Percentiles rank a stretch among this genome's conserved stretches.
Evolutionary conservation across 805 yeast genomes (phyloP).

Genomic region (Kazachstania bromeliacearum): DNA sequence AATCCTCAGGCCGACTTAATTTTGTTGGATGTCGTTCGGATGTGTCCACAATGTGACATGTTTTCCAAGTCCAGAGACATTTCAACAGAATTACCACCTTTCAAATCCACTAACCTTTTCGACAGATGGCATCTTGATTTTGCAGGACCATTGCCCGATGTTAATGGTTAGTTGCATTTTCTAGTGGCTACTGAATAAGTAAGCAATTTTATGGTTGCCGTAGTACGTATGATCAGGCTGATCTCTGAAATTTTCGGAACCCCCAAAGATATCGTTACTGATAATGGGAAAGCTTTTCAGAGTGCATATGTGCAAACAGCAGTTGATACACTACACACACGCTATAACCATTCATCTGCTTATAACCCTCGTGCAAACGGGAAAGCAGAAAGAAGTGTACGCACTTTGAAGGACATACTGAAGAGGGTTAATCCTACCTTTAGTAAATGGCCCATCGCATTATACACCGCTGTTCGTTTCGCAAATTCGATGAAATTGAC

Average conservation of each 20-base stretch:
- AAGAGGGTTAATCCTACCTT: neutral
- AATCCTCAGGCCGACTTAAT: neutral
- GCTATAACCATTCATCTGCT: neutral
- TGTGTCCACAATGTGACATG: constrained; percentile 1
- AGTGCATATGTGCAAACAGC: too few relatives aligned
- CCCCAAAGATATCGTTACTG: too few relatives aligned
- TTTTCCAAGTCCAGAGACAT: neutral
- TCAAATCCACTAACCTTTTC: neutral
- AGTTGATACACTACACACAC: too few relatives aligned
- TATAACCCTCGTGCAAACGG: neutral
- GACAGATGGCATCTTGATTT: constrained; percentile 1
- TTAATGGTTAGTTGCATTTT: neutral
- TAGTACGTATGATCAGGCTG: too few relatives aligned
- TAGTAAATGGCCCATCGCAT: neutral
- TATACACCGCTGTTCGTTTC: neutral
- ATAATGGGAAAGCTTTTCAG: too few relatives aligned
- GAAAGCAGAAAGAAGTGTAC: neutral
- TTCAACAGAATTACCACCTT: neutral
- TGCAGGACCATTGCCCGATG: constrained; percentile 1
- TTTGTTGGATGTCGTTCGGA: neutral
- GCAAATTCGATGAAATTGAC: neutral
- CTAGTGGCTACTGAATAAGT: constrained; percentile 1
- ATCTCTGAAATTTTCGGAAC: too few relatives aligned
- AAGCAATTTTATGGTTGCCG: neutral
- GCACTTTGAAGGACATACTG: neutral